These are phyloP conservation scores for Mentha longifolia DNA, from an alignment of 257 asterid genomes.

Conservation along the genomic window DNA sequence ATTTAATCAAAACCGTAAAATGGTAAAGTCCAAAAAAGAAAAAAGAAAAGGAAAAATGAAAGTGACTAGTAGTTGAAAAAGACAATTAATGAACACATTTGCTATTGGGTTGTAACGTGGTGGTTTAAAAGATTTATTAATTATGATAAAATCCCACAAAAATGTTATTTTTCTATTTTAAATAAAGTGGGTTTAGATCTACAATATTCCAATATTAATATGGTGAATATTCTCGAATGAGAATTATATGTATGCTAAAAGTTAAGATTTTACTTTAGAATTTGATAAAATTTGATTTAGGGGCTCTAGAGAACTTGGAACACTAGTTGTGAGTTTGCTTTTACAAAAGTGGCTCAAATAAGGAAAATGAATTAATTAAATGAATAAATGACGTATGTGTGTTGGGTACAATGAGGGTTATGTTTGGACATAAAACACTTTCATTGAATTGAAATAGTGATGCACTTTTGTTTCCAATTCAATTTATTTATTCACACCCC, in stretches of 20 bases:
- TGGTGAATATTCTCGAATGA: too few species aligned
- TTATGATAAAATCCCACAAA: background rate
- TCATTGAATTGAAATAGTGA: background rate
- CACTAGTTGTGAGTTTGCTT: background rate
- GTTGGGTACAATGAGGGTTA: background rate
- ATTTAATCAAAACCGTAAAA: background rate
- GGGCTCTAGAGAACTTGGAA: too few species aligned
- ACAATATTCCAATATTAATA: too few species aligned
- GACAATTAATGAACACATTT: background rate
- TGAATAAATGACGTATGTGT: background rate
- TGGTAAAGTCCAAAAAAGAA: slow-evolving; percentile 5
- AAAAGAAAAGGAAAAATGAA: background rate
- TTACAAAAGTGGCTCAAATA: background rate
- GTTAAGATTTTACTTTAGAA: too few species aligned
- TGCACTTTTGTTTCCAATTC: background rate
- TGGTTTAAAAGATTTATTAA: background rate
- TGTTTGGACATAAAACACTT: background rate
- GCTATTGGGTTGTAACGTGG: slow-evolving; percentile 16
- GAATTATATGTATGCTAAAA: too few species aligned
- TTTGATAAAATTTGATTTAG: too few species aligned
- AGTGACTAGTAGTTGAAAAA: background rate
- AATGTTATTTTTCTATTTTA: slow-evolving; percentile 4
- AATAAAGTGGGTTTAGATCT: too few species aligned
- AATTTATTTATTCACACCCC: background rate
- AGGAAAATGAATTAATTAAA: background rate